Percentiles rank a stretch among this genome's conserved stretches.
phyloP scores from a whole-genome alignment of 1,284 basidiomycete genomes.

The Apiotrichum brassicae region DNA sequence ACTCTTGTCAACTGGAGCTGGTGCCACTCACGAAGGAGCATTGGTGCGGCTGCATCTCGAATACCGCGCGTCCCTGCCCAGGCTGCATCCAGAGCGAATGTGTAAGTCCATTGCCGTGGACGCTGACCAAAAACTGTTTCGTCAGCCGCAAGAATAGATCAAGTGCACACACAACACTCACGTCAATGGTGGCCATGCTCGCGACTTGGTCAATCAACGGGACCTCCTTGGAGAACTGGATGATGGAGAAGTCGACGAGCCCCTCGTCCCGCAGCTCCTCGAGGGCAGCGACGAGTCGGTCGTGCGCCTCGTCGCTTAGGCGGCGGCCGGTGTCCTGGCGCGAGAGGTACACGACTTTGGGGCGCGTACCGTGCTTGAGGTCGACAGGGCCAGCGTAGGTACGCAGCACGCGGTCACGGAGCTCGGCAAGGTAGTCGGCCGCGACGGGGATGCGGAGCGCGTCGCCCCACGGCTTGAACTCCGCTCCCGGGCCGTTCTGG shows the following conservation, averaged over 20 bases:
- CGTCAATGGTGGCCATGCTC: too few relatives aligned
- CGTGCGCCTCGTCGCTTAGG: conserved; percentile 26
- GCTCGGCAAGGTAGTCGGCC: conserved; percentile 20
- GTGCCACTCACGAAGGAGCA: too few relatives aligned
- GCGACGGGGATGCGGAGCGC: conserved; percentile 28
- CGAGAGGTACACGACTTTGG: conserved; percentile 11
- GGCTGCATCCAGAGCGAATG: too few relatives aligned
- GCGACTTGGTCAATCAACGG: too few relatives aligned
- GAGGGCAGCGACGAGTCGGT: conserved; percentile 24
- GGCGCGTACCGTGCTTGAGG: conserved; percentile 2
- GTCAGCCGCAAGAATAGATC: too few relatives aligned
- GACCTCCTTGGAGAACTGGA: too few relatives aligned
- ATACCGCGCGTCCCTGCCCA: too few relatives aligned
- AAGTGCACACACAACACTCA: too few relatives aligned
- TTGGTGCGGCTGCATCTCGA: too few relatives aligned
- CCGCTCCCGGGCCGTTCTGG: conserved; percentile 20
- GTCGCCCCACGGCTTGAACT: conserved; percentile 29
- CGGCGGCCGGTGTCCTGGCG: conserved; percentile 56
- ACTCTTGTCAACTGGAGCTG: too few relatives aligned
- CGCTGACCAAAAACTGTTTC: too few relatives aligned
- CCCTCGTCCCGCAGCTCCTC: conserved; percentile 43
- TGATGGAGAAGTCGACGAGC: conserved; percentile 1
- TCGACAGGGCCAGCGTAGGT: conserved; percentile 17
- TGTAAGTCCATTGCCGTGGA: too few relatives aligned
- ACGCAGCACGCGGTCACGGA: conserved; percentile 21